Evolutionary conservation across 495 filamentous ascomycete species (phyloP).

Genomic region (Hypoxylon intermedium): DNA sequence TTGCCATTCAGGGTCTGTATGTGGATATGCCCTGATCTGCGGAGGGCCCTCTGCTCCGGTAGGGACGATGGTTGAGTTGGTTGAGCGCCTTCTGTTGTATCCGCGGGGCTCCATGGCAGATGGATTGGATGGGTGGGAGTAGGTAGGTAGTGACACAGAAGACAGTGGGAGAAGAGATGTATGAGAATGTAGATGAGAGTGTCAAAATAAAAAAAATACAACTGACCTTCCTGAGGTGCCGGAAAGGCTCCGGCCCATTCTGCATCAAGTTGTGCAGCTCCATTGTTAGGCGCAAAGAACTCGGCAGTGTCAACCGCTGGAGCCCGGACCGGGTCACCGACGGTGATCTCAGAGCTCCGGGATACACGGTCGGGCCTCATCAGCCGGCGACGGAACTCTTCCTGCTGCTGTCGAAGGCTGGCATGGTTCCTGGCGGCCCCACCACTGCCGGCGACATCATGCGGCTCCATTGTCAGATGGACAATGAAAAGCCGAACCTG

Average conservation of each 20-base stretch:
- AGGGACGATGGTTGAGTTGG: not conserved
- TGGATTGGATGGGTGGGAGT: not conserved
- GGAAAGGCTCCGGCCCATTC: constrained; percentile 23
- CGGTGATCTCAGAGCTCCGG: constrained; percentile 1
- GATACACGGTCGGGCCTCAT: constrained; percentile 22
- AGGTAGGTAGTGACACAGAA: not conserved
- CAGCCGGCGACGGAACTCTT: constrained; percentile 39
- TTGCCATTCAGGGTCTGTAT: not conserved
- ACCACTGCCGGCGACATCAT: constrained; percentile 19
- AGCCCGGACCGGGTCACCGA: constrained; percentile 9
- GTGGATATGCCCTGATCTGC: too few relatives aligned
- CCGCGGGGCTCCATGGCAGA: constrained; percentile 2
- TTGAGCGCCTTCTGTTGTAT: not conserved
- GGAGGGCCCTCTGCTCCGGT: not conserved
- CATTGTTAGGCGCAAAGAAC: constrained; percentile 3
- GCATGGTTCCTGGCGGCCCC: constrained; percentile 18
- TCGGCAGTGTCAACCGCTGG: constrained; percentile 6
- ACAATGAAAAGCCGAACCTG: too few relatives aligned
- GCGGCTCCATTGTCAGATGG: constrained; percentile 27
- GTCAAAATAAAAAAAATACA: not conserved
- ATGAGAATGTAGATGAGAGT: not conserved
- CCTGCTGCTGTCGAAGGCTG: constrained; percentile 36
- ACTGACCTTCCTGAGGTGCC: constrained; percentile 35
- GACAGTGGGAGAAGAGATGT: not conserved
- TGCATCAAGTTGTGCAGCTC: constrained; percentile 8